Evolutionary conservation across 371 early-diverging fungal genomes (phyloP).

Genomic region (Rhizopus arrhizus): DNA sequence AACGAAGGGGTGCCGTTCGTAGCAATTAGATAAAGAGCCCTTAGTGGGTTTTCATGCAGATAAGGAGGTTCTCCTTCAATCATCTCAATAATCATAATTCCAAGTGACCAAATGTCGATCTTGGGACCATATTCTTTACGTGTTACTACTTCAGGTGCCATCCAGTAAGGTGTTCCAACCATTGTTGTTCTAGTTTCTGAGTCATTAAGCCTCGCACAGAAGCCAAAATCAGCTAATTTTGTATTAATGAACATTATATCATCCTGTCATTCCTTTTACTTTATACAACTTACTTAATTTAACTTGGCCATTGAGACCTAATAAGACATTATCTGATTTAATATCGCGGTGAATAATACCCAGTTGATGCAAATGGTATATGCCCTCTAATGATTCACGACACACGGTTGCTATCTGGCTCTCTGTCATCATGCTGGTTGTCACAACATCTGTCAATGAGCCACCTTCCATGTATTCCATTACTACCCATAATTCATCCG

Average conservation of each 20-base stretch:
- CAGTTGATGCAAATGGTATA: slow-evolving; percentile 76
- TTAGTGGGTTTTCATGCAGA: slow-evolving; percentile 78
- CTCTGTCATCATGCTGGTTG: slow-evolving; percentile 84
- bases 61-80: slow-evolving; percentile 88
- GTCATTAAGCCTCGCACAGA: slow-evolving; percentile 82
- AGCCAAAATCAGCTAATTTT: slow-evolving; percentile 80
- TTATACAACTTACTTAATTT: slow-evolving; percentile 66
- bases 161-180: slow-evolving; percentile 90
- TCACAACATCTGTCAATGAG: slow-evolving; percentile 79
- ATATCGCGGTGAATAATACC: slow-evolving; percentile 94
- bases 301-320: slow-evolving; percentile 77
- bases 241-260: not conserved
- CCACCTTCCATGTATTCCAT: slow-evolving; percentile 95
- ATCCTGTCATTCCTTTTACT: not conserved
- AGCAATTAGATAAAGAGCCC: slow-evolving; percentile 85
- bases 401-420: slow-evolving; percentile 85
- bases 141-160: slow-evolving; percentile 92
- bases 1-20: slow-evolving; percentile 86
- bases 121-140: slow-evolving; percentile 83
- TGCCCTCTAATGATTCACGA: slow-evolving; percentile 59
- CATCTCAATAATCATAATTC: slow-evolving; percentile 87
- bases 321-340: slow-evolving; percentile 92
- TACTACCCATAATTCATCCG: slow-evolving; percentile 79
- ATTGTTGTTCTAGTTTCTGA: slow-evolving; percentile 73
- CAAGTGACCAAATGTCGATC: slow-evolving; percentile 94